A percentile compares a stretch with the other conserved stretches of the same genome.
Evolutionary conservation across 805 yeast genomes (phyloP).

Genomic region (Yarrowia deformans): DNA sequence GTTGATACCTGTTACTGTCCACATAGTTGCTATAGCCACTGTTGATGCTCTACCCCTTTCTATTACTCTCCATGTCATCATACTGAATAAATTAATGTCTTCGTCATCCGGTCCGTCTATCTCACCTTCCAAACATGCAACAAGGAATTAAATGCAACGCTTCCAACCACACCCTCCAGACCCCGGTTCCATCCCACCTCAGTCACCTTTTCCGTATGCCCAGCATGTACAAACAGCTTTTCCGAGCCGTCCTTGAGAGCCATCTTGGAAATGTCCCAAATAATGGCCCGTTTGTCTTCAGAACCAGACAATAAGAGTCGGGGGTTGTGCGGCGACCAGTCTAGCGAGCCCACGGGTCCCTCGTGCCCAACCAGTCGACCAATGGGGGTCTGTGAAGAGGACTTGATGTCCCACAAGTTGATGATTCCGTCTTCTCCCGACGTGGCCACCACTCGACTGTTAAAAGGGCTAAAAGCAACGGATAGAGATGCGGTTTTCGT

Average conservation of each 20-base stretch:
- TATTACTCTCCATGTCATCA: no score
- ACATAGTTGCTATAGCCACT: no score
- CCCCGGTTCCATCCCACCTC: conserved; percentile 84
- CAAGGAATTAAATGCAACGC: conserved; percentile 85
- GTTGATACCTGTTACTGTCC: no score
- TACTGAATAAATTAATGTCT: conserved; percentile 9
- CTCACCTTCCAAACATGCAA: conserved; percentile 75
- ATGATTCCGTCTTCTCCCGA: conserved; percentile 69
- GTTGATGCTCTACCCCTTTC: no score
- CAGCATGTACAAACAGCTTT: conserved; percentile 73
- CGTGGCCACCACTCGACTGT: conserved; percentile 65
- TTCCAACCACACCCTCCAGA: conserved; percentile 72
- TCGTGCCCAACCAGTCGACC: conserved; percentile 53
- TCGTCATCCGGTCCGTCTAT: background rate
- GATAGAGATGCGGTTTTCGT: conserved; percentile 48
- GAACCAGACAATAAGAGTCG: conserved; percentile 69
- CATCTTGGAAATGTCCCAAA: conserved; percentile 50
- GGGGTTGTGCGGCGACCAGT: conserved; percentile 71
- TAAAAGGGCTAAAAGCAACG: conserved; percentile 64
- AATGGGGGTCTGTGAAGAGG: conserved; percentile 49
- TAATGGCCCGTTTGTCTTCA: conserved; percentile 60
- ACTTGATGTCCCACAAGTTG: conserved; percentile 71
- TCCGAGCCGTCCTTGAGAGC: conserved; percentile 41
- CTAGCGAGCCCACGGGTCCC: conserved; percentile 66
- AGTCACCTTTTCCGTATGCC: conserved; percentile 86